Conservation (phyloP, 2,329 filamentous ascomycete genomes). For the Elsinoe australis region DNA sequence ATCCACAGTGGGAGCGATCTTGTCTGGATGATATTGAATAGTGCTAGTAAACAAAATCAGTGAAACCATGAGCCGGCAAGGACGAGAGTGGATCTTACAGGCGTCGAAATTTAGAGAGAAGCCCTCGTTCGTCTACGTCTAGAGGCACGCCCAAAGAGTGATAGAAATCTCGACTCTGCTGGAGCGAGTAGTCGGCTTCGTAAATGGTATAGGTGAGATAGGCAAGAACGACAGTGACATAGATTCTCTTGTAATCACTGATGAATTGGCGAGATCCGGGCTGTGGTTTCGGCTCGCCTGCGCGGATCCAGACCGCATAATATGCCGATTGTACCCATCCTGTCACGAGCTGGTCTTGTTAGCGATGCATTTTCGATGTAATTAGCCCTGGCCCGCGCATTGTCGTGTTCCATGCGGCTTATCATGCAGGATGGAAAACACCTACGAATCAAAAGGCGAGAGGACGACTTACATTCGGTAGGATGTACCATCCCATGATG, state of each 20-base stretch:
- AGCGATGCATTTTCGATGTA: neutral
- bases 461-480: conserved; percentile 47
- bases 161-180: conserved; percentile 68
- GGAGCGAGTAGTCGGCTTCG: conserved; percentile 78
- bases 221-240: conserved; percentile 69
- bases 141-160: conserved; percentile 63
- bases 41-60: conserved; percentile 33
- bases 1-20: conserved; percentile 44
- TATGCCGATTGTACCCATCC: conserved; percentile 71
- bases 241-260: conserved; percentile 71
- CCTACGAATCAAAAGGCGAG: no score
- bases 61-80: neutral
- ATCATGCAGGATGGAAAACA: no score
- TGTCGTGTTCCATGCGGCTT: no score
- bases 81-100: conserved; percentile 36
- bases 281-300: conserved; percentile 69
- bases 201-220: conserved; percentile 91
- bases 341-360: conserved; percentile 62
- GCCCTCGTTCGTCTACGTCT: conserved; percentile 60
- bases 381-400: no score
- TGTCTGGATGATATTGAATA: conserved; percentile 72
- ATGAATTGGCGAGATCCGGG: conserved; percentile 61
- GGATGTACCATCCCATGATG: conserved; percentile 53
- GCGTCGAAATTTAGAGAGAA: conserved; percentile 79
- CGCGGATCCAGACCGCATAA: conserved; percentile 82